These are phyloP conservation scores for Amanita jacksonii DNA, from an alignment of 768 basidiomycete genomes.

Conservation along the genomic window DNA sequence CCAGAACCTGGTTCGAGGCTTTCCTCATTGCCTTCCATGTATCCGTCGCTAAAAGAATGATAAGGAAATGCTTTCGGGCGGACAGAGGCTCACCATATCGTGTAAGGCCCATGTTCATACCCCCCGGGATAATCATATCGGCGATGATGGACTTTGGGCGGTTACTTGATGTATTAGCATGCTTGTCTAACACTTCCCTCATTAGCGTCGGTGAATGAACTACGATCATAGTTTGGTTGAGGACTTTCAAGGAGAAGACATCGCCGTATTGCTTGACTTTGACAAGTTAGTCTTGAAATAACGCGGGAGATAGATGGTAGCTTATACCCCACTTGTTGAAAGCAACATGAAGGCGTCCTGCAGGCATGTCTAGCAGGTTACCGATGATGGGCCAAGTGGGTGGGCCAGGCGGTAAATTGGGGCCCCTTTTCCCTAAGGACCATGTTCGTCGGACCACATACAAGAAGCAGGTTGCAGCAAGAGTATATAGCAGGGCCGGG, in stretches of 20 bases:
- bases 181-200: conserved; percentile 17
- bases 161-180: conserved; percentile 11
- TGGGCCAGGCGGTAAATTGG: conserved; percentile 19
- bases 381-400: conserved; percentile 16
- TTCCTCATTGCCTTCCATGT: conserved; percentile 16
- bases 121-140: conserved; percentile 12
- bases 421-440: neutral
- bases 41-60: conserved; percentile 8
- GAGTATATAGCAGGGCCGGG: neutral
- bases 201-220: conserved; percentile 13
- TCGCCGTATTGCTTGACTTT: conserved; percentile 14
- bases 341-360: conserved; percentile 14
- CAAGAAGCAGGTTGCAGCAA: neutral
- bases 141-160: conserved; percentile 14
- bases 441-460: neutral
- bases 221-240: conserved; percentile 17
- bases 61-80: neutral
- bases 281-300: neutral
- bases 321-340: conserved; percentile 14
- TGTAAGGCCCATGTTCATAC: conserved; percentile 14
- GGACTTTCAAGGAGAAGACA: conserved; percentile 14
- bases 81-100: conserved; percentile 6
- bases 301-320: neutral
- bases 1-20: conserved; percentile 11
- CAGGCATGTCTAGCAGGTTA: conserved; percentile 16